Evolutionary conservation across 805 yeast genomes (phyloP).

Genomic region (Candida anglica): DNA sequence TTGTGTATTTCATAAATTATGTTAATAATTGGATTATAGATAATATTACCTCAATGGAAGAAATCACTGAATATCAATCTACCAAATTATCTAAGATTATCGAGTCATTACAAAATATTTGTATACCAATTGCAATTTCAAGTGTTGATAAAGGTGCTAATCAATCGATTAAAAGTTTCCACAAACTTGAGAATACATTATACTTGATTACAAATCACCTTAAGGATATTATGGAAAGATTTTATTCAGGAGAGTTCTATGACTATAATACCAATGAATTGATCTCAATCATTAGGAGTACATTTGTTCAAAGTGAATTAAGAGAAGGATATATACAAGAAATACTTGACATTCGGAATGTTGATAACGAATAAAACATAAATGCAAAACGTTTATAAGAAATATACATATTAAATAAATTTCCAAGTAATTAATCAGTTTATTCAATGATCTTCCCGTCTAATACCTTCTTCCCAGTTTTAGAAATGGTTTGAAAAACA

Average conservation of each 20-base stretch:
- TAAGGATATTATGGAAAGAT: constrained; percentile 43
- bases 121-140: constrained; percentile 14
- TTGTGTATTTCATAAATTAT: constrained; percentile 23
- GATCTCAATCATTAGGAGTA: constrained; percentile 33
- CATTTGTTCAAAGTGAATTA: constrained; percentile 45
- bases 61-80: constrained; percentile 34
- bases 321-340: constrained; percentile 43
- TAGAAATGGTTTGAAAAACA: constrained; percentile 74
- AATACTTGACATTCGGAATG: constrained; percentile 40
- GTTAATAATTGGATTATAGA: constrained; percentile 24
- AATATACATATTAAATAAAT: too few species aligned
- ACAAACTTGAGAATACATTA: constrained; percentile 25
- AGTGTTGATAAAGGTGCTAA: constrained; percentile 10
- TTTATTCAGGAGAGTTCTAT: constrained; percentile 49
- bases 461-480: constrained; percentile 85
- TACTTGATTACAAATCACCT: constrained; percentile 36
- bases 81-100: constrained; percentile 25
- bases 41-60: constrained; percentile 19
- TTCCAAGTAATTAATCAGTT: too few species aligned
- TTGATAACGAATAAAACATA: constrained; percentile 4
- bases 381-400: too few species aligned
- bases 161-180: constrained; percentile 17
- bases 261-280: constrained; percentile 48
- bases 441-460: constrained; percentile 52
- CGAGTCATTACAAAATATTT: constrained; percentile 11